Conservation (phyloP, 1,284 basidiomycete genomes). For the Pascua sp. region DNA sequence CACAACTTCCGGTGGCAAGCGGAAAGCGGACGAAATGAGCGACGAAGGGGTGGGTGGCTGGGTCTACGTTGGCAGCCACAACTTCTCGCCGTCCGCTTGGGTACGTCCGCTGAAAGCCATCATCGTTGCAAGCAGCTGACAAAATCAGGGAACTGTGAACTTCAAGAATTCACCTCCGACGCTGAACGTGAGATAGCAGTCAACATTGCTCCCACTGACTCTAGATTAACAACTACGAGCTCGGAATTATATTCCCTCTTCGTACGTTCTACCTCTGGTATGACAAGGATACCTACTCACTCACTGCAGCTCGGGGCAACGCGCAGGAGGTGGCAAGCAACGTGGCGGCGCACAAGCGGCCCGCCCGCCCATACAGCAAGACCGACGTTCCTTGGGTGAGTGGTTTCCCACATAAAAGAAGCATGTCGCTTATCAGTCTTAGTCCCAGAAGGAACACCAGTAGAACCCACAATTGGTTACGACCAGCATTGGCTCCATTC, state of each 20-base stretch:
- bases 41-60: constrained; percentile 36
- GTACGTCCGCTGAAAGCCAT: constrained; percentile 15
- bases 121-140: background rate
- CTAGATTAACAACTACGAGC: constrained; percentile 42
- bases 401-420: no score
- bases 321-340: constrained; percentile 28
- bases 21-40: constrained; percentile 29
- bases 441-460: constrained; percentile 15
- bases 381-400: constrained; percentile 44
- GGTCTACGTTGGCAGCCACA: constrained; percentile 47
- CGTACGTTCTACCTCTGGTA: constrained; percentile 20
- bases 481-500: no score
- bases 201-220: background rate
- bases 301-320: constrained; percentile 24
- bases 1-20: constrained; percentile 18
- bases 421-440: background rate
- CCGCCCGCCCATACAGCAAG: constrained; percentile 33
- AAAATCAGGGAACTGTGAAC: constrained; percentile 35
- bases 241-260: constrained; percentile 47
- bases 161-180: constrained; percentile 33
- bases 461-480: background rate
- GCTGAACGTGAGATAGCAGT: constrained; percentile 15
- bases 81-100: constrained; percentile 46
- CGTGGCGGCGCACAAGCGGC: constrained; percentile 43
- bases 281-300: background rate